Evolutionary conservation across 2,329 filamentous ascomycete species (phyloP).

Genomic region (Phyllosticta citrichinensis): DNA sequence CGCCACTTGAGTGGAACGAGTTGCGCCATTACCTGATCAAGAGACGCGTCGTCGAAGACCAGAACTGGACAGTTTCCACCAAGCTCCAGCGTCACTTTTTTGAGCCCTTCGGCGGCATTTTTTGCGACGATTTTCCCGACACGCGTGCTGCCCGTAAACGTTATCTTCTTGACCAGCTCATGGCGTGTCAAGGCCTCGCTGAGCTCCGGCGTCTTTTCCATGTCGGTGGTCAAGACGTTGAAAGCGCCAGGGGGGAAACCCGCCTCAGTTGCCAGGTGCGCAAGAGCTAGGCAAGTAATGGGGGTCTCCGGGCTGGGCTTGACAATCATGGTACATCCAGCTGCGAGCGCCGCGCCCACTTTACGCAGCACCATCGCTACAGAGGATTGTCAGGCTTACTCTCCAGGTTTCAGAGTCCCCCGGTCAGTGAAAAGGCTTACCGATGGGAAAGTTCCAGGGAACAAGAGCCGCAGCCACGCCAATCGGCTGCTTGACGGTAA

Average conservation of each 20-base stretch:
- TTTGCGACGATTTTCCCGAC: conserved; percentile 32
- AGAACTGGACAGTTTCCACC: conserved; percentile 36
- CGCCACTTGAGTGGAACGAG: conserved; percentile 44
- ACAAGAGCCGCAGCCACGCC: conserved; percentile 34
- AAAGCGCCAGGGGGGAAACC: conserved; percentile 34
- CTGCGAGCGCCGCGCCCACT: conserved; percentile 25
- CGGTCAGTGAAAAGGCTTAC: background rate
- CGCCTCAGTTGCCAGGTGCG: conserved; percentile 29
- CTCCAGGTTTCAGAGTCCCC: background rate
- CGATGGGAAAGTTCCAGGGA: conserved; percentile 34
- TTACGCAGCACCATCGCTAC: conserved; percentile 24
- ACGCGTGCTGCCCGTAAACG: conserved; percentile 32
- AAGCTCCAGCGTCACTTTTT: conserved; percentile 34
- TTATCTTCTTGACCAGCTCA: conserved; percentile 31
- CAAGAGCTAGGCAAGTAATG: conserved; percentile 28
- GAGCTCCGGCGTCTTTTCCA: conserved; percentile 13
- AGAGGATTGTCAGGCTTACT: conserved; percentile 16
- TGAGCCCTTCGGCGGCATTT: conserved; percentile 33
- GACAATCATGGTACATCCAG: conserved; percentile 27
- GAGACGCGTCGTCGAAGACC: conserved; percentile 35
- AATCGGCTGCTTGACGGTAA: conserved; percentile 57
- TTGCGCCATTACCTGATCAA: conserved; percentile 30
- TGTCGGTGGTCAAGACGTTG: conserved; percentile 29
- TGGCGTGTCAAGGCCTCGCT: conserved; percentile 30
- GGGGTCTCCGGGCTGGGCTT: conserved; percentile 34